Evolutionary conservation across 768 basidiomycete genomes (phyloP).

Genomic region (Serendipita vermifera): DNA sequence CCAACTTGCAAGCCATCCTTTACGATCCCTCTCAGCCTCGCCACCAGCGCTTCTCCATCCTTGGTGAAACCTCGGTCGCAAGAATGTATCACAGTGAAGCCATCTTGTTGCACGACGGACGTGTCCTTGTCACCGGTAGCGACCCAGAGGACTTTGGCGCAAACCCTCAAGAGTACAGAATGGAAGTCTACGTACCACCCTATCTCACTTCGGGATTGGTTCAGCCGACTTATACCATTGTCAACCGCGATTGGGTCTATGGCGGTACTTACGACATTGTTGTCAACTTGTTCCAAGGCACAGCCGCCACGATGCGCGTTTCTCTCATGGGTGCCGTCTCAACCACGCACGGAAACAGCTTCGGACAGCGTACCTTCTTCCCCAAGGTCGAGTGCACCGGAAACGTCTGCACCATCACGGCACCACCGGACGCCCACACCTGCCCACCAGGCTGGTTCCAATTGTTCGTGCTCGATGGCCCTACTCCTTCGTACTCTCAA

Average conservation of each 20-base stretch:
- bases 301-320: slow-evolving; percentile 11
- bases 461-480: slow-evolving; percentile 14
- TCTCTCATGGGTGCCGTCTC: slow-evolving; percentile 12
- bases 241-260: slow-evolving; percentile 55
- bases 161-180: slow-evolving; percentile 18
- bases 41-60: slow-evolving; percentile 42
- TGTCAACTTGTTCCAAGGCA: slow-evolving; percentile 32
- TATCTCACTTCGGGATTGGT: slow-evolving; percentile 16
- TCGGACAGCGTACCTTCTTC: slow-evolving; percentile 14
- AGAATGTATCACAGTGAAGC: slow-evolving; percentile 18
- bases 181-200: slow-evolving; percentile 18
- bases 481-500: slow-evolving; percentile 12
- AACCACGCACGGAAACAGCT: slow-evolving; percentile 12
- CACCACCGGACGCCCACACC: slow-evolving; percentile 16
- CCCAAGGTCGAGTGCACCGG: slow-evolving; percentile 11
- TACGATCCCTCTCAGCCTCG: slow-evolving; percentile 54
- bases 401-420: slow-evolving; percentile 12
- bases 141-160: slow-evolving; percentile 15
- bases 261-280: slow-evolving; percentile 41
- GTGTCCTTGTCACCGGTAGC: slow-evolving; percentile 17
- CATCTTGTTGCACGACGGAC: slow-evolving; percentile 17
- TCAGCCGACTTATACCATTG: slow-evolving; percentile 27
- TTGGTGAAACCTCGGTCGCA: slow-evolving; percentile 16
- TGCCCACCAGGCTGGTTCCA: slow-evolving; percentile 11
- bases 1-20: slow-evolving; percentile 47